These are phyloP conservation scores for Geotrichum cucujoidarum DNA, from an alignment of 1,139 yeast genomes.

Conservation along the genomic window DNA sequence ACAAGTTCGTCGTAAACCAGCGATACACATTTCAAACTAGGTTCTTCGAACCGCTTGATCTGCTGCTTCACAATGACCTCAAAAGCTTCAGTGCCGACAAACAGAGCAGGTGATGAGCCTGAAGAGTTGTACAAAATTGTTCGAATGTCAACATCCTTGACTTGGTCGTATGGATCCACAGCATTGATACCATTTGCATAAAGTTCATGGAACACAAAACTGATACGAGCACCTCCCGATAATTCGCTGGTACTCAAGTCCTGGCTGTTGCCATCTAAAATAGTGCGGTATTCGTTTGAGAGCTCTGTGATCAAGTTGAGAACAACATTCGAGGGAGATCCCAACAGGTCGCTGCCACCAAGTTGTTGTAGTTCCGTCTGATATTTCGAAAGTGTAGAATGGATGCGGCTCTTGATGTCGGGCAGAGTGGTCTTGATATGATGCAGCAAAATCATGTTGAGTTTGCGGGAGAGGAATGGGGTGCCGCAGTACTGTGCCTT, in stretches of 20 bases:
- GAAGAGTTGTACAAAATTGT: constrained; percentile 92
- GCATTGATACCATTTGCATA: constrained; percentile 90
- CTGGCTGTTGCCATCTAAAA: constrained; percentile 88
- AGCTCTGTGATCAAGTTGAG: constrained; percentile 88
- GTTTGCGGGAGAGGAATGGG: constrained; percentile 88
- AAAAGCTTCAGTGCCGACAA: constrained; percentile 95
- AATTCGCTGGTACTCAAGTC: constrained; percentile 79
- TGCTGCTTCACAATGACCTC: constrained; percentile 94
- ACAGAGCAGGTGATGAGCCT: constrained; percentile 92
- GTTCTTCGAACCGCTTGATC: constrained; percentile 91
- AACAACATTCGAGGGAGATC: constrained; percentile 84
- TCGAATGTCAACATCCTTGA: constrained; percentile 93
- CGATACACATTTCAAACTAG: constrained; percentile 84
- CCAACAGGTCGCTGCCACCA: constrained; percentile 72
- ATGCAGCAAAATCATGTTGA: constrained; percentile 82
- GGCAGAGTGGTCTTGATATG: constrained; percentile 95
- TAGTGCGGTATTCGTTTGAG: constrained; percentile 85
- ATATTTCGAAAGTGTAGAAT: constrained; percentile 81
- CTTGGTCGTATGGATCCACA: constrained; percentile 94
- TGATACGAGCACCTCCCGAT: constrained; percentile 96
- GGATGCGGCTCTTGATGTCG: constrained; percentile 88
- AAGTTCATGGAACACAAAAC: constrained; percentile 95
- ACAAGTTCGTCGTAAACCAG: constrained; percentile 92
- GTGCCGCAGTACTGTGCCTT: constrained; percentile 95
- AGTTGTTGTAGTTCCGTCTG: constrained; percentile 70